Conservation (phyloP, 768 basidiomycete genomes). For the Tricholoma saponaceum region DNA sequence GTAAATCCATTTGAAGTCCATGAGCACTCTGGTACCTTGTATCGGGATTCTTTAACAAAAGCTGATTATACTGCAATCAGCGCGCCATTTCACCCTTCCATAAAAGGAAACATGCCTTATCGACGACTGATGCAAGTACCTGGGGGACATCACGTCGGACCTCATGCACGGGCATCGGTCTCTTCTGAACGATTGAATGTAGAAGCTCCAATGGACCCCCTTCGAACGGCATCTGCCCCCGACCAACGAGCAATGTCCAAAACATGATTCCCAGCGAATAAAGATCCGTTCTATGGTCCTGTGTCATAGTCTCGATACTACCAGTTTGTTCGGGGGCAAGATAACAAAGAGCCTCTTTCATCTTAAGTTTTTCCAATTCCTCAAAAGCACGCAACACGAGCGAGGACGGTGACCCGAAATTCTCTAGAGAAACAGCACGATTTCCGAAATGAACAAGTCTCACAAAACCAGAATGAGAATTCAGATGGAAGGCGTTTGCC, state of each 20-base stretch:
- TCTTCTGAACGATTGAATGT: constrained; percentile 67
- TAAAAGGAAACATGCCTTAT: constrained; percentile 41
- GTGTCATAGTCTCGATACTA: constrained; percentile 64
- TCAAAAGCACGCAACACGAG: constrained; percentile 60
- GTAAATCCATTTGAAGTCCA: constrained; percentile 62
- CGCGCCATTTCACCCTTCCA: background rate
- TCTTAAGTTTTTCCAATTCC: constrained; percentile 61
- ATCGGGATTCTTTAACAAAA: constrained; percentile 67
- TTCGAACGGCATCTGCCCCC: constrained; percentile 61
- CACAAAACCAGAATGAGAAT: constrained; percentile 64
- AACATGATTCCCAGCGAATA: constrained; percentile 72
- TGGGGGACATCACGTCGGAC: constrained; percentile 69
- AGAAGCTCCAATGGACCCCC: constrained; percentile 59
- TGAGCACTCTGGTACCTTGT: constrained; percentile 67
- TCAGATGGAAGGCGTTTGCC: constrained; percentile 73
- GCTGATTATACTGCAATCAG: constrained; percentile 28
- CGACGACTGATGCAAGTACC: constrained; percentile 66
- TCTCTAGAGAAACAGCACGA: constrained; percentile 66
- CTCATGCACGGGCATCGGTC: constrained; percentile 74
- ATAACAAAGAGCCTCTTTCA: constrained; percentile 74
- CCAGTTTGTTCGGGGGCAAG: constrained; percentile 77
- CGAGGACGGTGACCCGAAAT: constrained; percentile 66
- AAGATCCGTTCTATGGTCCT: constrained; percentile 72
- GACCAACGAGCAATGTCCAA: constrained; percentile 72
- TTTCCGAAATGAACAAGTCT: constrained; percentile 75